These are phyloP conservation scores for Candida caryicola DNA, from an alignment of 805 yeast species.

Conservation along the genomic window DNA sequence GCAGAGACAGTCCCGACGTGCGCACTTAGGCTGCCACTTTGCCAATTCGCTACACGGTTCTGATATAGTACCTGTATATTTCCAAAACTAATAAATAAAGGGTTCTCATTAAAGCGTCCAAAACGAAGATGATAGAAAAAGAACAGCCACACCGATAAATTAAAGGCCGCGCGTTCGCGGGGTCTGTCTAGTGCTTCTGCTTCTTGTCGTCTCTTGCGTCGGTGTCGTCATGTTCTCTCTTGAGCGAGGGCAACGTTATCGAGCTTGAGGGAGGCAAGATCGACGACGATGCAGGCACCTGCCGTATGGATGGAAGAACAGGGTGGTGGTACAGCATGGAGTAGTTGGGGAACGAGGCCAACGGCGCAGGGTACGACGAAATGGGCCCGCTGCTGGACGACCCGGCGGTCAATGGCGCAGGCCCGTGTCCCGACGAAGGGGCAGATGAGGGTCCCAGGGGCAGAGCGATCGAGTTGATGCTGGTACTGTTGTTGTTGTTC, in stretches of 20 bases:
- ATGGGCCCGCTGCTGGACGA: background rate
- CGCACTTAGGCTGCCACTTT: constrained; percentile 50
- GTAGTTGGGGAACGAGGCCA: background rate
- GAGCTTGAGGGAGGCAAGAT: constrained; percentile 6
- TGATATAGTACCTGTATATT: background rate
- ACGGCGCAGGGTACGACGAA: background rate
- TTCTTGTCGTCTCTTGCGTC: constrained; percentile 7
- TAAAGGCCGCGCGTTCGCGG: background rate
- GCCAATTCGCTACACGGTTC: background rate
- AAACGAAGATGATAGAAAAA: constrained; percentile 1
- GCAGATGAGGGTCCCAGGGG: constrained; percentile 3
- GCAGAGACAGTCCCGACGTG: constrained; percentile 86
- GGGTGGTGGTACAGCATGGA: constrained; percentile 3
- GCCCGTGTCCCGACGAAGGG: constrained; percentile 1
- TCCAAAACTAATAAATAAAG: constrained; percentile 1
- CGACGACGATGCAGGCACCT: constrained; percentile 1
- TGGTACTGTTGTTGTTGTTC: background rate
- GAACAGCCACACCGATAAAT: background rate
- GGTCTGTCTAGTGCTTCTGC: background rate
- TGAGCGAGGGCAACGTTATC: constrained; percentile 19
- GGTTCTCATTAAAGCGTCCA: constrained; percentile 1
- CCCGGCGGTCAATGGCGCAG: constrained; percentile 1
- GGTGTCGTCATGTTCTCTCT: constrained; percentile 21
- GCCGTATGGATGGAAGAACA: constrained; percentile 8
- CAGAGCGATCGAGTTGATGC: too few relatives aligned